Evolutionary conservation across 129 eudicot species (phyloP).

Genomic region (Dittrichia graveolens): DNA sequence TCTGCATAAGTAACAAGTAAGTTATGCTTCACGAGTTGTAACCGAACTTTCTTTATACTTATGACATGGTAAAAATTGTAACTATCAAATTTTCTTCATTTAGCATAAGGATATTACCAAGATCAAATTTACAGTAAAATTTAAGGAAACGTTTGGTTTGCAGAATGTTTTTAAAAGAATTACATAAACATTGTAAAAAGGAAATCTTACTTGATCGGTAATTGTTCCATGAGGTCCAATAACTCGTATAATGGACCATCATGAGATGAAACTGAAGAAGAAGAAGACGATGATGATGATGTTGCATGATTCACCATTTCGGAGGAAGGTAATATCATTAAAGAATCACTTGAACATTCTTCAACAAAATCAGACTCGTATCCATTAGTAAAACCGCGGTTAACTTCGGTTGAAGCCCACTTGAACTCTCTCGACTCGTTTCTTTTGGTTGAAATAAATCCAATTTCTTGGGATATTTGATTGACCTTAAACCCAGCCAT

Average conservation of each 20-base stretch:
- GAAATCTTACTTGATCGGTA: conserved; percentile 71
- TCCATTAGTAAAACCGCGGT: not conserved
- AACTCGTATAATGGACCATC: conserved; percentile 67
- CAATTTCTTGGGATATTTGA: conserved; percentile 20
- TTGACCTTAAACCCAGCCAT: conserved; percentile 31
- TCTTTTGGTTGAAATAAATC: conserved; percentile 18
- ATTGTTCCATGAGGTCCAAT: conserved; percentile 75
- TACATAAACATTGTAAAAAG: not conserved
- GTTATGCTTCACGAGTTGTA: conserved; percentile 10
- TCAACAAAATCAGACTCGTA: conserved; percentile 23
- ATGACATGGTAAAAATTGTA: not conserved
- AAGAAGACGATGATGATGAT: conserved; percentile 39
- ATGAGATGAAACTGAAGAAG: conserved; percentile 27
- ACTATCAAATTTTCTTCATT: no score
- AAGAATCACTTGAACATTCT: conserved; percentile 26
- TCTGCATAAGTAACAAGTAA: conserved; percentile 46
- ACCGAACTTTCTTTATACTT: not conserved
- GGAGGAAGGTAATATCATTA: conserved; percentile 25
- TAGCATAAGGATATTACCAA: not conserved
- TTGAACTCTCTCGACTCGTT: conserved; percentile 11
- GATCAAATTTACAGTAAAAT: no score
- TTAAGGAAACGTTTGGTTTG: no score
- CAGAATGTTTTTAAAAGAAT: not conserved
- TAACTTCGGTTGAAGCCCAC: conserved; percentile 33
- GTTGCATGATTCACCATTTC: conserved; percentile 47